Evolutionary conservation across 495 filamentous ascomycete genomes (phyloP), one percentile per base, ranked within the genome.

Genomic region (Aspergillus bridgeri): DNA sequence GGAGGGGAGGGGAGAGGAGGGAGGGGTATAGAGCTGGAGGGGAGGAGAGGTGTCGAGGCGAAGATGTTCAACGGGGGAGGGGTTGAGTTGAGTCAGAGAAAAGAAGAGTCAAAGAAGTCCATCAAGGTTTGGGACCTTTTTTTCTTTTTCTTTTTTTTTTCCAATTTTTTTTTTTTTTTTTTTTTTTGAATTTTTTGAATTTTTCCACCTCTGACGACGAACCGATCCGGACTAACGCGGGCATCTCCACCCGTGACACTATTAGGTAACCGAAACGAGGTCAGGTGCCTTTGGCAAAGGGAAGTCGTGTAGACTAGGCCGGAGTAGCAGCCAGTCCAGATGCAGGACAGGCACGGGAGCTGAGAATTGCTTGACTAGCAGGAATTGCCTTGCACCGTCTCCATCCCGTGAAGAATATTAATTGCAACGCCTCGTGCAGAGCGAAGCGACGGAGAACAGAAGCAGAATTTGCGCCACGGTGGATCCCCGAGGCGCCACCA

Each of bases 141-240:
- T 47, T 47, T 47, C 21, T 47, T 47, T 47, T 47, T 47, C 21
- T 47, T 47, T 47, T 47, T 47, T 47, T 47, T 47, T 47, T 47
- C 7, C 11, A 7, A 15, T 46, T 46, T 8, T 6, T 29, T 29
- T 6, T 29, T 29, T 47, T 47, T 47, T 47, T 47, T 47, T 47
- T 47, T 47, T 47, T 47, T 47, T 47, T n/a, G 1, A 7, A 15
- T 46, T 46, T 8, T 6, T 29, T 29, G n/a, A n/a, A n/a, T 6
- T 29, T 29, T 47, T 47, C 9, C 33, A 1, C 33, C 9, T 38
- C 33, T 38, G 33, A 8, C 7, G 17, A 15, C 11, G 33, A 38
- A 38, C 33, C 9, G 11, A 13, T 38, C 33, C 33, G 33, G n/a
- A n/a, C n/a, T n/a, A n/a, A n/a, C n/a, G n/a, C n/a, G n/a, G n/a